Percentiles rank a stretch among this genome's conserved stretches.
Evolutionary conservation across 495 filamentous ascomycete species (phyloP).

Genomic region (Trichoderma orchidacearum): DNA sequence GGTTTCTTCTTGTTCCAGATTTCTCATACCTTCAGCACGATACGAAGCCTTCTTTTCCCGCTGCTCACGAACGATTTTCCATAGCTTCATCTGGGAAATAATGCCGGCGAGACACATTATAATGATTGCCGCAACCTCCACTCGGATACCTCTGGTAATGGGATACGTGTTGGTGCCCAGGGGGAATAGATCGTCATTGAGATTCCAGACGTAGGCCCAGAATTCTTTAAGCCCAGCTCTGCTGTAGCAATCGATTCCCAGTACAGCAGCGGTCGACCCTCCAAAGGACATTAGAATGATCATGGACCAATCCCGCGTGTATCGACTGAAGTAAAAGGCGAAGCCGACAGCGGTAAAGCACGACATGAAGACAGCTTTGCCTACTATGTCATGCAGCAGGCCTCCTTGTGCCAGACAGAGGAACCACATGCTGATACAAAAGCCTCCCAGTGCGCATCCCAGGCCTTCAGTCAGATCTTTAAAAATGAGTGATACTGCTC

Average conservation of each 20-base stretch:
- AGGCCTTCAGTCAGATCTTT: conserved; percentile 77
- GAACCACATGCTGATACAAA: conserved; percentile 85
- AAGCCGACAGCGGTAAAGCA: conserved; percentile 54
- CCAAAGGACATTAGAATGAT: conserved; percentile 67
- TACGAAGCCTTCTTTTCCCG: conserved; percentile 46
- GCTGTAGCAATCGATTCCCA: conserved; percentile 88
- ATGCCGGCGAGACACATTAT: conserved; percentile 62
- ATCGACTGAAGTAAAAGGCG: conserved; percentile 62
- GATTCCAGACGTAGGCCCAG: conserved; percentile 84
- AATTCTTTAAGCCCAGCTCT: conserved; percentile 86
- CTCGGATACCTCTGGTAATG: conserved; percentile 71
- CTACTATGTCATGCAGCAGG: conserved; percentile 43
- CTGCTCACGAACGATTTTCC: conserved; percentile 72
- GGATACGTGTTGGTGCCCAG: conserved; percentile 65
- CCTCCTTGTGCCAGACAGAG: conserved; percentile 66
- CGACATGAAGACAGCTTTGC: conserved; percentile 64
- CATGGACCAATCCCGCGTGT: conserved; percentile 63
- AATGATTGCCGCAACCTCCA: conserved; percentile 69
- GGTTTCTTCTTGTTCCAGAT: conserved; percentile 57
- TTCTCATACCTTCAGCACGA: conserved; percentile 39
- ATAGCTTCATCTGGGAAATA: conserved; percentile 73
- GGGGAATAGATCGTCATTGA: conserved; percentile 74
- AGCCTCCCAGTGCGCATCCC: conserved; percentile 78
- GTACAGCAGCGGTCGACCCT: conserved; percentile 60
- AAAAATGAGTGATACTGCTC: conserved; percentile 64